Evolutionary conservation across 345 rosid genomes (phyloP), one percentile per base, ranked within the genome.

Genomic region (Bretschneidera sinensis): DNA sequence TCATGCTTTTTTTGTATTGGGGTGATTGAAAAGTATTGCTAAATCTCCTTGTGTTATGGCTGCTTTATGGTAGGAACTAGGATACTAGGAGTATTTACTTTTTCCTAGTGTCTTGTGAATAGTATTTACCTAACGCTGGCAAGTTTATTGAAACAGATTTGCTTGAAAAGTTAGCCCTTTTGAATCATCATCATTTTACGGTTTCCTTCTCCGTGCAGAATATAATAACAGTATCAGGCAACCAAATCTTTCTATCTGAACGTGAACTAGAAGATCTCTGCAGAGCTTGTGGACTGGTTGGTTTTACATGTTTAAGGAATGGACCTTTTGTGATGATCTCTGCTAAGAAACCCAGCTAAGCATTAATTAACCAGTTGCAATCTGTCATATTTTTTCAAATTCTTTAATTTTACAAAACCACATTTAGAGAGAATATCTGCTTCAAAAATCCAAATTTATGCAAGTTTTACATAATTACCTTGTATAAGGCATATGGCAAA

Each of bases 211-310:
- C 60, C 13, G 28, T 74, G 35, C 57, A 89, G 98, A 83, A 57
- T 55, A 1, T 77, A 0, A 55, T 74, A 68, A 80, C 74, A 73
- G 49, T 77, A 55, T 69, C 87, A 17, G 90, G 98, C 53, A 21
- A 59, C 66, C 79, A 80, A 25, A 2, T 71, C 18, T 84, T 83
- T 76, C 61, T 73, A n/a, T 68, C 73, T 33, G 97, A 92, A 75
- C 59, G 74, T 17, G 97, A 92, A 73, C 76, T 92, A 18, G 89
- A 81, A 82, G 98, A 85, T 65, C 66, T 92, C 66, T 89, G 94
- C 76, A 79, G 57, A 55, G 79, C 89, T 50, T 84, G 96, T 48
- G 98, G 97, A 35, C 79, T 89, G 6, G 79, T 87, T 57, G 83
- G 72, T 61, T 81, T 82, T 68, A 81, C 74, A 34, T 65, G 67